Conservation (phyloP, 2,329 filamentous ascomycete genomes). For the Rhinocladiella mackenziei region DNA sequence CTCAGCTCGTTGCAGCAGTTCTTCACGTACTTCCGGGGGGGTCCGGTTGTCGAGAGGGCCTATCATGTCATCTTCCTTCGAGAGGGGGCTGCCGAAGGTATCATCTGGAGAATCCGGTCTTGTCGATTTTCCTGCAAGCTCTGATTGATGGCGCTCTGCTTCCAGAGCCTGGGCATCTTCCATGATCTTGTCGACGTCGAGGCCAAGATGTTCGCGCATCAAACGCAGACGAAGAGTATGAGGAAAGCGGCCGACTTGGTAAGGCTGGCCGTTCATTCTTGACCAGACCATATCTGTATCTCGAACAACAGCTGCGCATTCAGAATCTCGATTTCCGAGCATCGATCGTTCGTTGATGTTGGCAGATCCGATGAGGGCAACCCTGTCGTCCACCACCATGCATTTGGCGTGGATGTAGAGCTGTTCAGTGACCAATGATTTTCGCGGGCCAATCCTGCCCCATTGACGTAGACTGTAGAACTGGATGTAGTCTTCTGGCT, state of each 20-base stretch:
- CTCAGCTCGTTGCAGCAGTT: constrained; percentile 55
- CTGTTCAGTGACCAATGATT: constrained; percentile 86
- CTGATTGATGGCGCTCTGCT: constrained; percentile 51
- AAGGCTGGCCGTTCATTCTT: constrained; percentile 84
- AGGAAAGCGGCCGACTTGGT: constrained; percentile 85
- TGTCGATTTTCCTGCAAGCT: constrained; percentile 46
- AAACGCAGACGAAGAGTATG: constrained; percentile 87
- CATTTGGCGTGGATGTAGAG: constrained; percentile 97
- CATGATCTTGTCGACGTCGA: constrained; percentile 87
- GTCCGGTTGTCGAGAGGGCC: constrained; percentile 15
- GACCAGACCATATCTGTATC: constrained; percentile 92
- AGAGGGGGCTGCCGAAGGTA: constrained; percentile 17
- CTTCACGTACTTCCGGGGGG: constrained; percentile 44
- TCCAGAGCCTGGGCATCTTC: constrained; percentile 71
- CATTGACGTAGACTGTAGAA: constrained; percentile 91
- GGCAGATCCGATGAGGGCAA: constrained; percentile 90
- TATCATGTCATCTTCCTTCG: constrained; percentile 15
- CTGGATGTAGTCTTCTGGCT: constrained; percentile 90
- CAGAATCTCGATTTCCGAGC: constrained; percentile 86
- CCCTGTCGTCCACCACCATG: constrained; percentile 90
- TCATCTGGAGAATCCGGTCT: constrained; percentile 27
- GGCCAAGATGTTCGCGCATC: constrained; percentile 94
- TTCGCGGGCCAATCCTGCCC: constrained; percentile 81
- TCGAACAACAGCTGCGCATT: constrained; percentile 82
- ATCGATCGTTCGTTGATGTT: constrained; percentile 99